Percentiles rank a stretch among this genome's conserved stretches.
Evolutionary conservation across 1,139 yeast species (phyloP).

Genomic region (Candida sp.): DNA sequence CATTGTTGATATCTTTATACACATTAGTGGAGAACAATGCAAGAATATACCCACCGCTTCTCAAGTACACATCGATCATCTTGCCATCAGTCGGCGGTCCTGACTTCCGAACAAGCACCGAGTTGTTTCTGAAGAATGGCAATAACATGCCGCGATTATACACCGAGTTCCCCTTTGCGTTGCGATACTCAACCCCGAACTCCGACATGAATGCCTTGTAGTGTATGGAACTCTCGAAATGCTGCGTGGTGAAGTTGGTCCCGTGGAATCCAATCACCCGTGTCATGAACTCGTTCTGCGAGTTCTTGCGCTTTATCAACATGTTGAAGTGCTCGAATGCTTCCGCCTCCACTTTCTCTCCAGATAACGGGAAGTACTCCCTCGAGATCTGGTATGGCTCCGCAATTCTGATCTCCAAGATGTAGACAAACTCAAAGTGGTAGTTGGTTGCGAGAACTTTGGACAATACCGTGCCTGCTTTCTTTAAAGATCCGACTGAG

Average conservation of each 20-base stretch:
- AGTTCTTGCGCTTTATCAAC: constrained; percentile 27
- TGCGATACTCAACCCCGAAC: constrained; percentile 53
- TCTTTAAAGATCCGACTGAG: constrained; percentile 43
- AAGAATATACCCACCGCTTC: constrained; percentile 63
- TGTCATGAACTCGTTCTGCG: constrained; percentile 36
- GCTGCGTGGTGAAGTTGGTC: constrained; percentile 25
- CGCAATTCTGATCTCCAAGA: constrained; percentile 59
- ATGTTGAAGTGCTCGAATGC: constrained; percentile 41
- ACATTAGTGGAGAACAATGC: constrained; percentile 47
- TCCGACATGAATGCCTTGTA: constrained; percentile 54
- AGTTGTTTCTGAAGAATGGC: constrained; percentile 51
- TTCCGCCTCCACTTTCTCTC: constrained; percentile 47
- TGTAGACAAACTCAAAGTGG: constrained; percentile 53
- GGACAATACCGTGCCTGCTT: constrained; percentile 47
- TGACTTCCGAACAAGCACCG: constrained; percentile 44
- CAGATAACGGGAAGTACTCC: constrained; percentile 43
- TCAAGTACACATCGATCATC: constrained; percentile 44
- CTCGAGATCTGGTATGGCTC: constrained; percentile 44
- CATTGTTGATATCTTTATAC: constrained; percentile 36
- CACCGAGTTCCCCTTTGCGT: constrained; percentile 26
- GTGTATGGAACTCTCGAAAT: constrained; percentile 51
- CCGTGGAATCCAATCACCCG: constrained; percentile 56
- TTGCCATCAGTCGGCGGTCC: constrained; percentile 15
- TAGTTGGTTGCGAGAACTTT: constrained; percentile 40
- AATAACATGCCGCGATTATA: constrained; percentile 54